phyloP scores from a whole-genome alignment of 2,329 filamentous ascomycete genomes.

The Amauroascus verrucosus region DNA sequence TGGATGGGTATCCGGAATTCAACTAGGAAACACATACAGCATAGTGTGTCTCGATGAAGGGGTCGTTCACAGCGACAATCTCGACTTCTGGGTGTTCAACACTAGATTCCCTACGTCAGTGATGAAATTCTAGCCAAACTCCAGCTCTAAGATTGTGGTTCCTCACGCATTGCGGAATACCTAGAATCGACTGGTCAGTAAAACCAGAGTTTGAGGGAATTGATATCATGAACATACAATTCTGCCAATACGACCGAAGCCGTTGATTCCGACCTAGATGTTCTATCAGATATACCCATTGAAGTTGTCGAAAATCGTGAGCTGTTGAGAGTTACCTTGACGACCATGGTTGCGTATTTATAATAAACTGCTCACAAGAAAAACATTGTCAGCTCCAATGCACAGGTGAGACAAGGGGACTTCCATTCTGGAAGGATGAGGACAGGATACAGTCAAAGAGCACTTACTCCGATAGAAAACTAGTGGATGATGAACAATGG shows the following conservation, averaged over 20 bases:
- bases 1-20: slow-evolving; percentile 1
- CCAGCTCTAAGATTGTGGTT: background rate
- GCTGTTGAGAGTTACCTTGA: slow-evolving; percentile 20
- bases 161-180: slow-evolving; percentile 91
- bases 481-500: background rate
- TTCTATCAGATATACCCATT: slow-evolving; percentile 26
- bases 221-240: slow-evolving; percentile 48
- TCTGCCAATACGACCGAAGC: slow-evolving; percentile 98
- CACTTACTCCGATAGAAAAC: slow-evolving; percentile 1
- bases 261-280: slow-evolving; percentile 92
- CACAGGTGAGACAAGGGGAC: background rate
- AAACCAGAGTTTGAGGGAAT: slow-evolving; percentile 3
- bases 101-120: slow-evolving; percentile 29
- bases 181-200: slow-evolving; percentile 26
- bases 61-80: slow-evolving; percentile 96
- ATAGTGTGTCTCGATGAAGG: slow-evolving; percentile 96
- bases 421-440: background rate
- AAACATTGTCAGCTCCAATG: slow-evolving; percentile 2
- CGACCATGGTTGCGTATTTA: slow-evolving; percentile 16
- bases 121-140: background rate
- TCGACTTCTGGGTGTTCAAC: slow-evolving; percentile 81
- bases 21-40: slow-evolving; percentile 59
- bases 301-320: slow-evolving; percentile 4
- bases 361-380: slow-evolving; percentile 10
- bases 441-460: background rate